Percentiles rank a stretch among this genome's conserved stretches.
These are phyloP conservation scores for Ganoderma lingzhi DNA, from an alignment of 1,284 basidiomycete species.

Conservation along the genomic window DNA sequence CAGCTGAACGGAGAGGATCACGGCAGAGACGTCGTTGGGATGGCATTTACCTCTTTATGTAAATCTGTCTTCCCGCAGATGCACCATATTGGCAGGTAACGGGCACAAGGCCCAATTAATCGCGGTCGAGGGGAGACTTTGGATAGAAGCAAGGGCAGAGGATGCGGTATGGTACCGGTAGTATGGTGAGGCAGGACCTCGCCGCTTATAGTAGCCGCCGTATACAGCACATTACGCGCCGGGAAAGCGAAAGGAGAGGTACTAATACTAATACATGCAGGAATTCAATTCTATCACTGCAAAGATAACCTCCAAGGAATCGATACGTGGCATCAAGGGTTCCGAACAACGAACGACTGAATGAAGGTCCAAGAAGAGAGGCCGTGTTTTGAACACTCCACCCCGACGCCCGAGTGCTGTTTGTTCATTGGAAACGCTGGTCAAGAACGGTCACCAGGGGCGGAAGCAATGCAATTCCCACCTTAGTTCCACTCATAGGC, in stretches of 20 bases:
- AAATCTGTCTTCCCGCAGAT: not conserved
- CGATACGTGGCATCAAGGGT: not conserved
- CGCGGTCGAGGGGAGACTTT: not conserved
- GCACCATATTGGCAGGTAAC: not conserved
- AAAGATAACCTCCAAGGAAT: not conserved
- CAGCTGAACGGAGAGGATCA: not conserved
- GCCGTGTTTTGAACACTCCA: slow-evolving; percentile 22
- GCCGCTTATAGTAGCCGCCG: not conserved
- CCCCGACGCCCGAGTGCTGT: slow-evolving; percentile 20
- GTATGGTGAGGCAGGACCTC: not conserved
- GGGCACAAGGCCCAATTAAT: not conserved
- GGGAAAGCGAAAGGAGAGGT: not conserved
- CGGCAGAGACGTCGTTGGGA: not conserved
- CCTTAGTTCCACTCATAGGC: slow-evolving; percentile 22
- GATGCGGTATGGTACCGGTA: not conserved
- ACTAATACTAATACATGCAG: not conserved
- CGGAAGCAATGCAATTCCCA: not conserved
- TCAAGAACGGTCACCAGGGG: not conserved
- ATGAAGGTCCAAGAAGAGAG: slow-evolving; percentile 25
- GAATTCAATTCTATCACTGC: not conserved
- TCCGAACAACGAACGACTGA: slow-evolving; percentile 13
- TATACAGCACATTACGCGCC: not conserved
- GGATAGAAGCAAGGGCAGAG: not conserved
- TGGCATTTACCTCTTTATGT: not conserved
- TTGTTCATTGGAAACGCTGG: not conserved